Percentiles rank a stretch among this genome's conserved stretches.
These are phyloP conservation scores for Sporisorium scitamineum DNA, from an alignment of 1,284 basidiomycete species.

Conservation along the genomic window DNA sequence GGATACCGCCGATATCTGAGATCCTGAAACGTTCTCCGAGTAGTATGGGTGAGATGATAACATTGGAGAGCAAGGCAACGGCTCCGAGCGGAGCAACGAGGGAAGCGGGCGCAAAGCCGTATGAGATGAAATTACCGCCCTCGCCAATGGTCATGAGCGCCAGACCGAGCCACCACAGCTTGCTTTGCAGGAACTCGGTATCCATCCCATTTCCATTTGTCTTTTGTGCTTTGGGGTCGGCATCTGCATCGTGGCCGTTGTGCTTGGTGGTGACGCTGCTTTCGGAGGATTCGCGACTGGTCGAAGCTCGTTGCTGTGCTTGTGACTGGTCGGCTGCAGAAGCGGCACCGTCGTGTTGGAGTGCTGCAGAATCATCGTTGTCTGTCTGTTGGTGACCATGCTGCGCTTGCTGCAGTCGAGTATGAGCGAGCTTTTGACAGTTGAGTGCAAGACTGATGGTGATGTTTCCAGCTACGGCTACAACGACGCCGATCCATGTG, in stretches of 20 bases:
- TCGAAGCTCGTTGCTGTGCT: neutral
- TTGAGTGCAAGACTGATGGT: slow-evolving; percentile 86
- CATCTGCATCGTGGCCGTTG: neutral
- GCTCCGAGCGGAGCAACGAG: slow-evolving; percentile 95
- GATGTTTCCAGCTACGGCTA: slow-evolving; percentile 86
- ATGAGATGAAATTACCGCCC: slow-evolving; percentile 84
- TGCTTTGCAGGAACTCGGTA: slow-evolving; percentile 60
- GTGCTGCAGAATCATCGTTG: slow-evolving; percentile 44
- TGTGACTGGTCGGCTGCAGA: neutral
- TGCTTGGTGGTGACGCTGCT: neutral
- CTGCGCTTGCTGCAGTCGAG: slow-evolving; percentile 73
- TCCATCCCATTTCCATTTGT: slow-evolving; percentile 32
- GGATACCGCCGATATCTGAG: slow-evolving; percentile 84
- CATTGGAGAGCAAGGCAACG: slow-evolving; percentile 86
- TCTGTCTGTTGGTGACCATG: slow-evolving; percentile 5
- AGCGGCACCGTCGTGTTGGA: neutral
- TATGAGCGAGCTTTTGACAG: slow-evolving; percentile 87
- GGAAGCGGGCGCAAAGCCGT: slow-evolving; percentile 88
- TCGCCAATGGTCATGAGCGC: slow-evolving; percentile 91
- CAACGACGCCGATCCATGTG: slow-evolving; percentile 79
- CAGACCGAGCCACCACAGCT: slow-evolving; percentile 94
- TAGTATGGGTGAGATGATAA: slow-evolving; percentile 89
- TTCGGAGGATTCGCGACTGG: neutral
- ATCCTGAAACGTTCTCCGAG: slow-evolving; percentile 71
- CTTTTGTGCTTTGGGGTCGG: neutral